These are phyloP conservation scores for Escovopsis sp. DNA, from an alignment of 2,329 filamentous ascomycete species.

Conservation along the genomic window DNA sequence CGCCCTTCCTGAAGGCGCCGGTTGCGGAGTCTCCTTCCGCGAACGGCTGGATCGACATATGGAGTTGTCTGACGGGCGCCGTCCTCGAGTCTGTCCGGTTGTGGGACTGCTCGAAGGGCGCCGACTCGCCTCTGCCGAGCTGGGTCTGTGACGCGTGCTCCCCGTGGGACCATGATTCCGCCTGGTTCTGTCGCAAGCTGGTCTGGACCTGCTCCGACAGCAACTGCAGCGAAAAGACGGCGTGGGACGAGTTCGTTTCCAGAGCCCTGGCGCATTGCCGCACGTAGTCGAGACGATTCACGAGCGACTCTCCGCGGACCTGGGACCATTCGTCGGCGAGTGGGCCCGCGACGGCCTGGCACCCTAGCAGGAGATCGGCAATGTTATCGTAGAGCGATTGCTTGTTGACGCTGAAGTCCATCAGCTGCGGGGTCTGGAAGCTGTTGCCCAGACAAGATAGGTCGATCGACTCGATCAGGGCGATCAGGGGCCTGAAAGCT, in stretches of 20 bases:
- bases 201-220: conserved; percentile 67
- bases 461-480: conserved; percentile 83
- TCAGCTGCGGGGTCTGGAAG: conserved; percentile 70
- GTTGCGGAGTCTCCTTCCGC: conserved; percentile 41
- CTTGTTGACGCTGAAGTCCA: conserved; percentile 81
- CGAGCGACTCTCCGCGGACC: conserved; percentile 75
- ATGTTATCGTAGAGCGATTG: conserved; percentile 89
- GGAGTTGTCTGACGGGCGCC: conserved; percentile 27
- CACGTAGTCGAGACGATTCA: conserved; percentile 72
- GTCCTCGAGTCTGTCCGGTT: conserved; percentile 41
- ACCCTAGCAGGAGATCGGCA: conserved; percentile 74
- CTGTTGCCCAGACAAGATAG: conserved; percentile 63
- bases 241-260: conserved; percentile 73
- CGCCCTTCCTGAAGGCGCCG: conserved; percentile 41
- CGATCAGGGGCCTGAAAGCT: conserved; percentile 78
- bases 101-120: conserved; percentile 41
- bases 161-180: conserved; percentile 28
- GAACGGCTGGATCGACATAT: conserved; percentile 47
- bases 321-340: conserved; percentile 93
- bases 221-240: conserved; percentile 76
- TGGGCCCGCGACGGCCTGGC: conserved; percentile 82
- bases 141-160: conserved; percentile 34
- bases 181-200: conserved; percentile 30
- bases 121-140: conserved; percentile 42
- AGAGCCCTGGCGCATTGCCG: conserved; percentile 63